These are phyloP conservation scores for Solanum sejunctum DNA, from an alignment of 257 asterid species.

Conservation along the genomic window DNA sequence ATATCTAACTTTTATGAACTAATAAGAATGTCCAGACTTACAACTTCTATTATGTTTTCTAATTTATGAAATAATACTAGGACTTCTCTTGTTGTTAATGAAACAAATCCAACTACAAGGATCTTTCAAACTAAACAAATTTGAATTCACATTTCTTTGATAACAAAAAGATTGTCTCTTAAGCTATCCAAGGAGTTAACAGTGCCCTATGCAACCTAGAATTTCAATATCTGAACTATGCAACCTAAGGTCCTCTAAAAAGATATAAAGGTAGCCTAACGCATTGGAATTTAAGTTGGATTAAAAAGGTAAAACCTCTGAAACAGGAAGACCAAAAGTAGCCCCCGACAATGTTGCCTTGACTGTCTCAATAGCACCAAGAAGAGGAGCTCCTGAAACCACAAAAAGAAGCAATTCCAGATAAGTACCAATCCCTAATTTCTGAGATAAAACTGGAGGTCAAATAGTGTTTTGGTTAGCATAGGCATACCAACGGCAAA, in stretches of 20 bases:
- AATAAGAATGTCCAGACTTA: neutral
- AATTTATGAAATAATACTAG: neutral
- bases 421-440: conserved; percentile 5
- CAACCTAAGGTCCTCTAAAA: neutral
- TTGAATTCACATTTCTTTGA: neutral
- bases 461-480: conserved; percentile 7
- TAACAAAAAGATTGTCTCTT: neutral
- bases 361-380: conserved; percentile 75
- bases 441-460: neutral
- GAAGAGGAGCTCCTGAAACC: conserved; percentile 85
- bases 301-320: conserved; percentile 57
- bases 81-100: neutral
- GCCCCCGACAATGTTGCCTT: conserved; percentile 74
- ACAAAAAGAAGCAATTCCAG: conserved; percentile 7
- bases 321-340: conserved; percentile 87
- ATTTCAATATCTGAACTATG: neutral
- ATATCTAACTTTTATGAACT: neutral
- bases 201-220: neutral
- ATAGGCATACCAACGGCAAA: conserved; percentile 90
- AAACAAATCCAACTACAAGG: neutral
- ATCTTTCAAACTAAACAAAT: neutral
- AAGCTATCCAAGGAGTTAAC: neutral
- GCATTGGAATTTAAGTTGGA: neutral
- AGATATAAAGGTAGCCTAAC: neutral
- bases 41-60: neutral